Evolutionary conservation across 2,329 filamentous ascomycete genomes (phyloP), one percentile per base, ranked within the genome.

Genomic region (Colletotrichum orchidophilum): DNA sequence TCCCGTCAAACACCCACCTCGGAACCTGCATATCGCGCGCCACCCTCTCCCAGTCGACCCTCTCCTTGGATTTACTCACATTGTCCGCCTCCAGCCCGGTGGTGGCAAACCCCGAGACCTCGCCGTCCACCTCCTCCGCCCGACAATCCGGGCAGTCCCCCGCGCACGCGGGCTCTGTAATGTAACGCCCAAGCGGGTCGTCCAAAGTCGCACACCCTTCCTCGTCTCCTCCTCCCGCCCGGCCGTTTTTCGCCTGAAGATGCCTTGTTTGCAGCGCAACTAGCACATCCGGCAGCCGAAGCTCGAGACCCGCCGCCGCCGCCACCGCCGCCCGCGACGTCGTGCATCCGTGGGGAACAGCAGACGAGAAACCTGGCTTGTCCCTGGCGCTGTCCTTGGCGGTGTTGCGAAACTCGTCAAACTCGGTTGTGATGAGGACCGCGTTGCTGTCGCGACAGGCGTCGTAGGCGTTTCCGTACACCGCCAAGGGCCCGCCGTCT

Each of bases 1-100:
- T 85, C n/a, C 87, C 87, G 70, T 89, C 87, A 78, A 89, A 89
- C 29, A 89, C 80, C 86, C 86, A 88, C 67, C 83, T 85, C 12
- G 87, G 87, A 79, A 86, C 84, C 59, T 81, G 81, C 86, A 89
- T 88, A 73, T 79, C 77, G 63, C 81, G 77, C 54, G 85, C 81
- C 53, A 89, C 85, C 77, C 80, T 83, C 65, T 80, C 81, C 87
- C 87, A 89, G 79, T 89, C 85, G 21, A 89, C 76, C 46, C 78
- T 81, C 77, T 85, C 85, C 78, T 84, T 86, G 64, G 81, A 74
- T 74, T 81, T 83, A 78, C 85, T 83, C 76, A 85, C 84, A 49
- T 81, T 8, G n/a, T 46, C 80, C 63, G 80, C 80, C 63, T 83
- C 83, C 75, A 83, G 83, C 15, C 83, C 82, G 2, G 81, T 83